Conservation (phyloP, 495 filamentous ascomycete genomes). For the Letharia lupina region DNA sequence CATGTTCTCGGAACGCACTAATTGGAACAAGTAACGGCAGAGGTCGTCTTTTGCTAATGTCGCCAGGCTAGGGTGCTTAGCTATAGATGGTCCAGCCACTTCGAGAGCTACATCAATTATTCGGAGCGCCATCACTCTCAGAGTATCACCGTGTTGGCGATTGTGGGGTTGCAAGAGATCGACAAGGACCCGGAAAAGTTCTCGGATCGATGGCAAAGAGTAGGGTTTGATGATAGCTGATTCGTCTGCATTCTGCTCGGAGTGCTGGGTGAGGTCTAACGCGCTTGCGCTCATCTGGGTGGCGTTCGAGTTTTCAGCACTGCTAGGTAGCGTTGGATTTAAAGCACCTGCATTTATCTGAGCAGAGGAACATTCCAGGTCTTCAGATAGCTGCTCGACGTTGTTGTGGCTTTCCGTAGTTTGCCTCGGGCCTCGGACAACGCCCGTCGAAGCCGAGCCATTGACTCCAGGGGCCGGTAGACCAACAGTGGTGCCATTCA, state of each 20-base stretch:
- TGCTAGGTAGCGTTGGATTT: not conserved
- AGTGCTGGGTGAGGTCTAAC: conserved; percentile 19
- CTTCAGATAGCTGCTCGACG: not conserved
- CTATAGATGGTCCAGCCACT: conserved; percentile 91
- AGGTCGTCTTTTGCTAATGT: conserved; percentile 85
- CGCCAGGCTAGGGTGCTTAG: conserved; percentile 83
- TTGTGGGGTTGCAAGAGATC: conserved; percentile 92
- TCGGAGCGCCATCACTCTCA: conserved; percentile 92
- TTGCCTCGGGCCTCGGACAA: conserved; percentile 6
- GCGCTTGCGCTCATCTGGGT: conserved; percentile 17
- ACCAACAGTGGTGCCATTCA: conserved; percentile 59
- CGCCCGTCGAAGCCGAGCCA: conserved; percentile 10
- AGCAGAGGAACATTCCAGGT: not conserved
- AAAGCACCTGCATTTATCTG: not conserved
- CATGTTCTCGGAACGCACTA: conserved; percentile 93
- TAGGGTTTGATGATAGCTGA: conserved; percentile 61
- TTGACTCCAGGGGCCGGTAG: conserved; percentile 8
- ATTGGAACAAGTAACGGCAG: conserved; percentile 90
- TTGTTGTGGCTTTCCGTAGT: not conserved
- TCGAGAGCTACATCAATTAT: conserved; percentile 98
- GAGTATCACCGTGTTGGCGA: conserved; percentile 80
- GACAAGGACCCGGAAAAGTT: conserved; percentile 91
- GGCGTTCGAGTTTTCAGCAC: conserved; percentile 3
- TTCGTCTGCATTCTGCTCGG: conserved; percentile 31
- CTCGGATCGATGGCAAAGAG: conserved; percentile 83